Percentiles rank a stretch among this genome's conserved stretches.
Evolutionary conservation across 164 flowering plant species (phyloP).

Genomic region (Stephania yunnanensis): DNA sequence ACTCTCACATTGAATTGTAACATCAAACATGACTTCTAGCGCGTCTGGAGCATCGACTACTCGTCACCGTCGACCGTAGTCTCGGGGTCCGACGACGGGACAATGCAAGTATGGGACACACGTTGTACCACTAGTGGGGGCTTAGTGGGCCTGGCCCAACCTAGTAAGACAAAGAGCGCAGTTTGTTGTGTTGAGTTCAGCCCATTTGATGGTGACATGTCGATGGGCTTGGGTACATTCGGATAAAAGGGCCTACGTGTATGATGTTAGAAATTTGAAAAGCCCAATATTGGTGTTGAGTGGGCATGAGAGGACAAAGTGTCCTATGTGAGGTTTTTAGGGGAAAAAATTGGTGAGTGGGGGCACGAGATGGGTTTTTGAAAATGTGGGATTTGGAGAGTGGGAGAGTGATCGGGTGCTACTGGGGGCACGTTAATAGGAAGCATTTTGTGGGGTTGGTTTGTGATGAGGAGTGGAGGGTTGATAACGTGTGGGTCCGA

Average conservation of each 20-base stretch:
- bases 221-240: slow-evolving; percentile 51
- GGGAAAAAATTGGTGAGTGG: slow-evolving; percentile 35
- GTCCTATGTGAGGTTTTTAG: slow-evolving; percentile 42
- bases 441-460: slow-evolving; percentile 63
- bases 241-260: slow-evolving; percentile 44
- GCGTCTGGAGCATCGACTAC: slow-evolving; percentile 75
- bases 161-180: slow-evolving; percentile 31
- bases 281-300: slow-evolving; percentile 36
- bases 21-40: no score
- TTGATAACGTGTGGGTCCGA: slow-evolving; percentile 68
- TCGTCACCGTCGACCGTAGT: slow-evolving; percentile 38
- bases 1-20: no score
- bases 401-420: slow-evolving; percentile 31
- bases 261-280: slow-evolving; percentile 39
- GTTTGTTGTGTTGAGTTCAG: slow-evolving; percentile 67
- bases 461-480: slow-evolving; percentile 57
- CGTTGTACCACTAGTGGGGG: slow-evolving; percentile 32
- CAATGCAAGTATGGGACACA: slow-evolving; percentile 67
- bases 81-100: slow-evolving; percentile 74
- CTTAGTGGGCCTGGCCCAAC: slow-evolving; percentile 34
- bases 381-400: slow-evolving; percentile 42
- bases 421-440: slow-evolving; percentile 49
- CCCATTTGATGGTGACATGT: slow-evolving; percentile 33
- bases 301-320: slow-evolving; percentile 61
- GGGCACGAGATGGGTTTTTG: slow-evolving; percentile 50